These are phyloP conservation scores for Aurinia saxatilis DNA, from an alignment of 345 rosid genomes.

Conservation along the genomic window DNA sequence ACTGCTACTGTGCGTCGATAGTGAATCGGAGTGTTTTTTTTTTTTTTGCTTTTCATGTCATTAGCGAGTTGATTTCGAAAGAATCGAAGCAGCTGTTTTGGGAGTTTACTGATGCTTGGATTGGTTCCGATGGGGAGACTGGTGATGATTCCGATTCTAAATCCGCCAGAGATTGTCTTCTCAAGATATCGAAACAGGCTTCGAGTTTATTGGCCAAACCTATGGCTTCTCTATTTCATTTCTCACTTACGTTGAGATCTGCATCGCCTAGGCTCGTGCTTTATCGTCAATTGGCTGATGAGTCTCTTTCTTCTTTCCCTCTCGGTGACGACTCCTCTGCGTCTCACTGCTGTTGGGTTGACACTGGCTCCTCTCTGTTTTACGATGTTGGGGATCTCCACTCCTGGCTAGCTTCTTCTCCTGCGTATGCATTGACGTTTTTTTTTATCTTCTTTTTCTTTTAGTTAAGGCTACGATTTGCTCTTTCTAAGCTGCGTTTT, in stretches of 20 bases:
- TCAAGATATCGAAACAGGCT: constrained; percentile 47
- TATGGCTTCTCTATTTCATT: constrained; percentile 62
- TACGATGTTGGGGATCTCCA: constrained; percentile 59
- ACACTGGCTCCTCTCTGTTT: constrained; percentile 71
- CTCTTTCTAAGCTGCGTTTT: constrained; percentile 6
- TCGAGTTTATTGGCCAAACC: constrained; percentile 44
- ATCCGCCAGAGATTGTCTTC: constrained; percentile 78
- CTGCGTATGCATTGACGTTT: constrained; percentile 39
- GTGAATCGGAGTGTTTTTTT: not conserved
- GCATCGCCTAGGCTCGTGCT: constrained; percentile 90
- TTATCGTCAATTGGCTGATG: constrained; percentile 84
- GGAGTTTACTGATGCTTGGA: constrained; percentile 80
- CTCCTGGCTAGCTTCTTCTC: constrained; percentile 47
- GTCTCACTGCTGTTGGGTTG: constrained; percentile 92
- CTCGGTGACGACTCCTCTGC: constrained; percentile 48
- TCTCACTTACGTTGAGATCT: constrained; percentile 80
- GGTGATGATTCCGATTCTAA: constrained; percentile 39
- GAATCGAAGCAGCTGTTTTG: constrained; percentile 77
- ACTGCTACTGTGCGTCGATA: not conserved
- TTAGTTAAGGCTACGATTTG: constrained; percentile 3
- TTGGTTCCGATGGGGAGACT: constrained; percentile 36
- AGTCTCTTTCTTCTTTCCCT: constrained; percentile 90
- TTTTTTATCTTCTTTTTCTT: constrained; percentile 1
- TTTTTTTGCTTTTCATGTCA: not conserved
- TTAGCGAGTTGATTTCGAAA: constrained; percentile 77